Evolutionary conservation across 257 asterid species (phyloP), one percentile per base, ranked within the genome.

Genomic region (Ocimum tenuiflorum): DNA sequence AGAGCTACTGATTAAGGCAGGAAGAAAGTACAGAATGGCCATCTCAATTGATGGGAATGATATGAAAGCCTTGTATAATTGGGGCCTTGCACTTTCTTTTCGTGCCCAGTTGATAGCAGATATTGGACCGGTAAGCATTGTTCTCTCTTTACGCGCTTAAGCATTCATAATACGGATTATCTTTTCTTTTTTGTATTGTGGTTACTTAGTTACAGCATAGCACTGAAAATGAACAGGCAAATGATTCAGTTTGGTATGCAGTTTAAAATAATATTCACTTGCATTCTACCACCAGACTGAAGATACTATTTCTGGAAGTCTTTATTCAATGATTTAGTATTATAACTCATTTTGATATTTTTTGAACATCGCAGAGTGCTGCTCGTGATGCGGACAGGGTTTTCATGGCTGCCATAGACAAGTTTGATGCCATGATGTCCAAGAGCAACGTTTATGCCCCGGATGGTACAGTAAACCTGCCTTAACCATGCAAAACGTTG

Each of bases 81-180:
- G 95, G 98, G 98, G 96, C 23, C 91, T 91, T 56, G 92, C 98
- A 29, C 92, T 91, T 55, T 79, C 87, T 45, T 87, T 88, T 36
- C 92, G 98, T 33, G 95, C 86, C 8, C 98, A 89, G 73, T 80
- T 91, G 83, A 85, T 91, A 76, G 89, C 98, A 53, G 95, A 91
- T 76, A 76, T 85, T 15, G 98, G 96, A 78, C 96, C 98, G 0
- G 98, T 91, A 82, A 85, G 88, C 63, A 51, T 65, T 75, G 0
- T 22, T 66, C 61, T 65, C 42, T 18, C n/a, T n/a, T n/a, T n/a
- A n/a, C n/a, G n/a, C n/a, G n/a, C n/a, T n/a, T n/a, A n/a, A n/a
- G n/a, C n/a, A n/a, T n/a, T n/a, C n/a, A n/a, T n/a, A 46, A 46
- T 23, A 45, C 2, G 11, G 31, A 4, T 56, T 17, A 33, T 31